Evolutionary conservation across 306 rosid genomes (phyloP).

Genomic region (Vicia sativa): DNA sequence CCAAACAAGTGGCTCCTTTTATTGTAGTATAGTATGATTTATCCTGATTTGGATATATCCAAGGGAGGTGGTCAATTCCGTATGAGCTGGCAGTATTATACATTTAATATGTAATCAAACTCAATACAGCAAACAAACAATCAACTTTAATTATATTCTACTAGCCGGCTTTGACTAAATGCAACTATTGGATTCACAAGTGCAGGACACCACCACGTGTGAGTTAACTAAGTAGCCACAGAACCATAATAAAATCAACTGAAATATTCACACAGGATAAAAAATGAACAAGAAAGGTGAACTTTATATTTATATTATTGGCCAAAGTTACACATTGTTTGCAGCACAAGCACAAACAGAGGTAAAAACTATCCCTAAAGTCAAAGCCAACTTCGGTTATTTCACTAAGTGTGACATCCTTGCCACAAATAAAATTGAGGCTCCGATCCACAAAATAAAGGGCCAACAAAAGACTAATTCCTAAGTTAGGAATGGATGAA

Average conservation of each 20-base stretch:
- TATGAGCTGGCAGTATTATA: slow-evolving; percentile 1
- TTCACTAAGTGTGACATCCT: slow-evolving; percentile 45
- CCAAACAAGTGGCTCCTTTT: slow-evolving; percentile 31
- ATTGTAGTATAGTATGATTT: not conserved
- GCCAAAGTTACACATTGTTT: slow-evolving; percentile 31
- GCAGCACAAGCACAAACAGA: slow-evolving; percentile 2
- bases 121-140: slow-evolving; percentile 3
- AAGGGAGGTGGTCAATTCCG: not conserved
- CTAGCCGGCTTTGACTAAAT: too few relatives aligned
- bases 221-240: too few relatives aligned
- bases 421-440: slow-evolving; percentile 40
- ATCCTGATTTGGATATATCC: slow-evolving; percentile 1
- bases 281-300: not conserved
- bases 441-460: slow-evolving; percentile 40
- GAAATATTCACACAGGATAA: not conserved
- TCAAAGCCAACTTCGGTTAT: slow-evolving; percentile 37
- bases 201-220: not conserved
- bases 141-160: too few relatives aligned
- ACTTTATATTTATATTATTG: slow-evolving; percentile 5
- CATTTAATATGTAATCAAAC: not conserved
- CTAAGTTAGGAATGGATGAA: slow-evolving; percentile 50
- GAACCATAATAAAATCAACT: not conserved
- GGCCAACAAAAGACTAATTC: slow-evolving; percentile 5
- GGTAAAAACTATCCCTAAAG: slow-evolving; percentile 7
- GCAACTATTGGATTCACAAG: not conserved